These are phyloP conservation scores for Apiotrichum laibachii DNA, from an alignment of 1,284 basidiomycete species.

Conservation along the genomic window DNA sequence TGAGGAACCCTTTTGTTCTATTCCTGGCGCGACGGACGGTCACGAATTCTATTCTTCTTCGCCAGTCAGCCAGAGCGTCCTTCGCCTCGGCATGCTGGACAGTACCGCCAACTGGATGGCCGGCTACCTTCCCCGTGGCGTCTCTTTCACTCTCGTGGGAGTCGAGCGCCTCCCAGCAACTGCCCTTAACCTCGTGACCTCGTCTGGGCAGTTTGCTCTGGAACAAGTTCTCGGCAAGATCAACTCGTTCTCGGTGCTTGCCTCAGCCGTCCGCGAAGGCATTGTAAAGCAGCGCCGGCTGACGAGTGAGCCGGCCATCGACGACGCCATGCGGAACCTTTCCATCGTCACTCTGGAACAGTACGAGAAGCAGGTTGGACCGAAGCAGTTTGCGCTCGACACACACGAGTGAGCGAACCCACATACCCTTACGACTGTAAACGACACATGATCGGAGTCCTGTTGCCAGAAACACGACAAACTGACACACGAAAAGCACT, in stretches of 20 bases:
- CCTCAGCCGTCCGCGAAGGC: not conserved
- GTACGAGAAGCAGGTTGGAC: slow-evolving; percentile 2
- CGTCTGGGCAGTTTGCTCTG: not conserved
- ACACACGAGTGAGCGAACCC: not conserved
- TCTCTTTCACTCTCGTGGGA: not conserved
- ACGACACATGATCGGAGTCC: too few relatives aligned
- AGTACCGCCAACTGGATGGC: slow-evolving; percentile 6
- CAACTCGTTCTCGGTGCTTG: not conserved
- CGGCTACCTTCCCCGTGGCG: slow-evolving; percentile 3
- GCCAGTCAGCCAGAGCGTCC: not conserved
- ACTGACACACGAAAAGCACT: too few relatives aligned
- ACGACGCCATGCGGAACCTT: not conserved
- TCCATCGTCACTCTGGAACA: not conserved
- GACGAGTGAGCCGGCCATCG: not conserved
- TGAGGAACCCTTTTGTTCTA: not conserved
- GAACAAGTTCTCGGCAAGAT: not conserved
- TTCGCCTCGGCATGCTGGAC: slow-evolving; percentile 2
- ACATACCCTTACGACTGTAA: too few relatives aligned
- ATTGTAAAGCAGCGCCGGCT: slow-evolving; percentile 6
- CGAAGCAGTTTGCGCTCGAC: slow-evolving; percentile 1
- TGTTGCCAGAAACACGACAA: too few relatives aligned
- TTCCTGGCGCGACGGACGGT: too few relatives aligned
- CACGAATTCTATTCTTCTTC: too few relatives aligned
- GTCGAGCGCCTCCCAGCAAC: not conserved
- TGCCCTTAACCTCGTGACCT: not conserved